These are phyloP conservation scores for Conticribra weissflogii DNA, from an alignment of 108 stramenopile genomes.

Conservation along the genomic window DNA sequence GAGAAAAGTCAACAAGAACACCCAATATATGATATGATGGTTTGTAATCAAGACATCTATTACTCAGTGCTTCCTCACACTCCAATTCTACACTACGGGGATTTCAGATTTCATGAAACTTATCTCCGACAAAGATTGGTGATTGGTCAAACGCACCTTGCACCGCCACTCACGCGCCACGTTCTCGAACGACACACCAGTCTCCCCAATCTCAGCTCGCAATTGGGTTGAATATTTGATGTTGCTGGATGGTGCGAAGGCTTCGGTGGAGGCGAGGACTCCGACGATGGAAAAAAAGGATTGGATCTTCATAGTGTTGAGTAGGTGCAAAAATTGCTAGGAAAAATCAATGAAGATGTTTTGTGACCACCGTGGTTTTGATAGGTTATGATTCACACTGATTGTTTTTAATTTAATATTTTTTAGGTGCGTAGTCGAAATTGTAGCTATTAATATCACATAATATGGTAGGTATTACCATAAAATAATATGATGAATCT, in stretches of 20 bases:
- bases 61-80: not conserved
- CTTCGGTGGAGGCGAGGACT: slow-evolving; percentile 16
- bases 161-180: slow-evolving; percentile 85
- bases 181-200: slow-evolving; percentile 74
- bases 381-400: too few species aligned
- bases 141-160: slow-evolving; percentile 77
- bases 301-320: slow-evolving; percentile 29
- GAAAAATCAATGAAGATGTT: not conserved
- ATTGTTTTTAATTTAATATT: too few species aligned
- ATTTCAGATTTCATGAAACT: not conserved
- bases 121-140: not conserved
- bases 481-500: too few species aligned
- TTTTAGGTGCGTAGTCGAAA: too few species aligned
- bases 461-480: too few species aligned
- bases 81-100: too few species aligned
- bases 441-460: too few species aligned
- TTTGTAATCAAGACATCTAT: too few species aligned
- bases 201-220: slow-evolving; percentile 39
- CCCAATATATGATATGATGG: not conserved
- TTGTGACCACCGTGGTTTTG: too few species aligned
- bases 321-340: not conserved
- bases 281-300: slow-evolving; percentile 11
- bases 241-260: slow-evolving; percentile 26
- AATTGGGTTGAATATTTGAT: slow-evolving; percentile 10
- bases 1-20: not conserved